Percentiles rank a stretch among this genome's conserved stretches.
These are phyloP conservation scores for Acanthamoeba royreba DNA, from an alignment of 208 protist genomes.

Conservation along the genomic window DNA sequence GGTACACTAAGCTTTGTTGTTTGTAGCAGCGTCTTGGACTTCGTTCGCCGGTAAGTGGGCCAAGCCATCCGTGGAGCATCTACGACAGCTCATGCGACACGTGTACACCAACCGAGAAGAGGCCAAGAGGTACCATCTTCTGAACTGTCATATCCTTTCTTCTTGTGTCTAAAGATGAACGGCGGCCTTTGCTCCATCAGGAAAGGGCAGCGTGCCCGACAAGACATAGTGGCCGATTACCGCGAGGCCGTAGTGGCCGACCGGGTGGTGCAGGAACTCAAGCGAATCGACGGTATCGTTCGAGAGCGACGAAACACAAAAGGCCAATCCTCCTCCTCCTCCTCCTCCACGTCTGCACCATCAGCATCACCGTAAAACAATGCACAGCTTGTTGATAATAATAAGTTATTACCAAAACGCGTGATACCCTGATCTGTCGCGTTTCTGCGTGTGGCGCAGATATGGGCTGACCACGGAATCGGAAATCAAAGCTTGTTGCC, in stretches of 20 bases:
- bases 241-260: not conserved
- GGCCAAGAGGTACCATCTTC: not conserved
- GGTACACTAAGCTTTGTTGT: not conserved
- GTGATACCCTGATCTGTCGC: too few species aligned
- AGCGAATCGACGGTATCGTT: not conserved
- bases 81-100: slow-evolving; percentile 23
- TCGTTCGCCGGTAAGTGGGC: slow-evolving; percentile 38
- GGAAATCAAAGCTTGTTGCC: too few species aligned
- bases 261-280: not conserved
- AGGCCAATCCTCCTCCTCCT: not conserved
- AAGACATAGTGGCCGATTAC: slow-evolving; percentile 7
- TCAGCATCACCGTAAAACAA: not conserved
- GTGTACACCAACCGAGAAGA: slow-evolving; percentile 27
- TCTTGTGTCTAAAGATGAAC: not conserved
- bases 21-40: not conserved
- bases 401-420: too few species aligned
- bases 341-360: too few species aligned
- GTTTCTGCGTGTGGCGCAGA: too few species aligned
- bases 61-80: not conserved
- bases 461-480: too few species aligned
- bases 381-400: too few species aligned
- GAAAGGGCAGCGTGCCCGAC: not conserved
- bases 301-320: not conserved
- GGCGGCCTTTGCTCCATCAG: not conserved
- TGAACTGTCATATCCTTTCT: not conserved